Evolutionary conservation across 2,329 filamentous ascomycete genomes (phyloP), one percentile per base, ranked within the genome.

Genomic region (Mollisia scopiformis): DNA sequence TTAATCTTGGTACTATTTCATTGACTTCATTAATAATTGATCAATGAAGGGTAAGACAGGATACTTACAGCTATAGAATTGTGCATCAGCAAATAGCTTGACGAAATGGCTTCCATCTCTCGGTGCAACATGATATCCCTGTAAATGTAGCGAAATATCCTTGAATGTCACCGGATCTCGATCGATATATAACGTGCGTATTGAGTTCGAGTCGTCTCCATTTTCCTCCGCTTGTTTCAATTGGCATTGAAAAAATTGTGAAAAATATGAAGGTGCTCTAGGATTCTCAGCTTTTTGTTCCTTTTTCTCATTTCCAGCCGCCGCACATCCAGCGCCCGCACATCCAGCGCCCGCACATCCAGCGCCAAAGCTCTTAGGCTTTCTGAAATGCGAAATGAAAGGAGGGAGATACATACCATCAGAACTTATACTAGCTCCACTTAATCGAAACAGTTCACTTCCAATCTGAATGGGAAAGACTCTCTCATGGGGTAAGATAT

Each of bases 251-350:
- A 98, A 98, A 79, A 95, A 97, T 69, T 92, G 89, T 21, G 94
- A 96, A 78, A 98, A 97, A 76, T 97, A 97, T 53, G 93, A 97
- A 61, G 94, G 94, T 71, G 93, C 94, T 96, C 78, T 80, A 79
- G 73, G 75, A 77, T 72, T 78, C 73, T 86, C 75, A 86, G 80
- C 71, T 52, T 65, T 59, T n/a, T n/a, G n/a, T n/a, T n/a, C 3
- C 43, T 4, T 41, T 35, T n/a, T 31, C 30, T 16, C 21, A 31
- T 33, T 14, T n/a, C 14, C 33, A 57, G 28, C 30, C n/a, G 16
- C 8, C 35, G 16, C 35, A 39, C 13, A 39, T 39, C 13, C 19
- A 33, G 30, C 13, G 30, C 30, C 30, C 30, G 31, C 6, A 33
- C 16, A n/a, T n/a, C n/a, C n/a, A 14, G 3, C 16, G 3, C 37